phyloP scores from a whole-genome alignment of 352 stramenopile species.

The Pythium utonaiense region DNA sequence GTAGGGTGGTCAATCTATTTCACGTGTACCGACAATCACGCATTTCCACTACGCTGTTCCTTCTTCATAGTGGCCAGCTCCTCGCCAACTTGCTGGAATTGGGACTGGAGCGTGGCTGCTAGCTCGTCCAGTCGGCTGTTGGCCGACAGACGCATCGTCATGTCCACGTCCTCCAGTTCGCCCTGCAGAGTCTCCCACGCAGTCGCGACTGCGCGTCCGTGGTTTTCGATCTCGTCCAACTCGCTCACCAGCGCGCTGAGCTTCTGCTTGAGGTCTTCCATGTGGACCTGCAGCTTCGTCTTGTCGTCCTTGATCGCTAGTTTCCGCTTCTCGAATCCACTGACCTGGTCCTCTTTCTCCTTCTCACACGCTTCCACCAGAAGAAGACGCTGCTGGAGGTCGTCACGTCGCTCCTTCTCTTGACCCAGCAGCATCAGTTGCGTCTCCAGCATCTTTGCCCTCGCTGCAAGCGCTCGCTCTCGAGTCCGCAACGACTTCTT shows the following conservation, averaged over 20 bases:
- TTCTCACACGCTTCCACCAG: slow-evolving; percentile 34
- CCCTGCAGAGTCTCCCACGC: slow-evolving; percentile 36
- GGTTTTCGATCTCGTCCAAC: slow-evolving; percentile 52
- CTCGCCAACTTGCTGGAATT: background rate
- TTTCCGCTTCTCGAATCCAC: slow-evolving; percentile 29
- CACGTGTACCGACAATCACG: background rate
- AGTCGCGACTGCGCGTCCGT: slow-evolving; percentile 24
- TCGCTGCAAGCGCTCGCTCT: slow-evolving; percentile 25
- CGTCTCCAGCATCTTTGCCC: slow-evolving; percentile 27
- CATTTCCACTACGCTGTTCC: background rate
- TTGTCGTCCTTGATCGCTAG: slow-evolving; percentile 36
- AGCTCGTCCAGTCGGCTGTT: slow-evolving; percentile 22
- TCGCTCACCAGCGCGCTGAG: slow-evolving; percentile 40
- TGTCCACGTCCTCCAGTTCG: slow-evolving; percentile 68
- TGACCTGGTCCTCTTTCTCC: slow-evolving; percentile 34
- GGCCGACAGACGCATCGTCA: slow-evolving; percentile 57
- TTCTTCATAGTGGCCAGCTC: slow-evolving; percentile 1
- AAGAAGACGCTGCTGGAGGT: slow-evolving; percentile 34
- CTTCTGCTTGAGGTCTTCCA: slow-evolving; percentile 49
- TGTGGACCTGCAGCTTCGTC: slow-evolving; percentile 42
- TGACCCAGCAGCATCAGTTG: slow-evolving; percentile 30
- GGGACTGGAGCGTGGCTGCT: background rate
- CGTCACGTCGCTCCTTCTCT: slow-evolving; percentile 31
- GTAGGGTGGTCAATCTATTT: no score
- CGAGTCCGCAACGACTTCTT: slow-evolving; percentile 35